Conservation (phyloP, 768 basidiomycete genomes). For the Suillus bovinus region DNA sequence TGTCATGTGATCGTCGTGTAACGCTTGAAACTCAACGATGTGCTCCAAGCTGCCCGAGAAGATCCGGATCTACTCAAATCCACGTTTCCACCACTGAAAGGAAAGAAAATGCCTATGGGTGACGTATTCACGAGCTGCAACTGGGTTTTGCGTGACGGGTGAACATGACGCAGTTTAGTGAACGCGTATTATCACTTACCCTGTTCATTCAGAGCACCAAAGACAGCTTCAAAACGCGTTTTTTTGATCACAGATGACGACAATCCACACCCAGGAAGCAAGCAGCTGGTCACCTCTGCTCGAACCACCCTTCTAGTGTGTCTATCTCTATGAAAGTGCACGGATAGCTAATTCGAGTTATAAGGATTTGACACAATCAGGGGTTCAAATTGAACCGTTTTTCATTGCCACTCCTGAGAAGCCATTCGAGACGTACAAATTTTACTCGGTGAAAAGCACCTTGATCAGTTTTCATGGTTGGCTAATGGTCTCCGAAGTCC, state of each 20-base stretch:
- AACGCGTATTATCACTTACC: slow-evolving; percentile 4
- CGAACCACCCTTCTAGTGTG: slow-evolving; percentile 69
- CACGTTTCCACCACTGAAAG: slow-evolving; percentile 65
- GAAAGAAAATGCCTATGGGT: slow-evolving; percentile 69
- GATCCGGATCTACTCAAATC: slow-evolving; percentile 56
- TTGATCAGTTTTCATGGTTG: not conserved
- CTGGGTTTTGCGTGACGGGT: slow-evolving; percentile 89
- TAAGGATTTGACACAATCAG: slow-evolving; percentile 81
- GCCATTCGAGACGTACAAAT: slow-evolving; percentile 70
- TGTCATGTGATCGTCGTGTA: slow-evolving; percentile 14
- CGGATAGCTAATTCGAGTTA: slow-evolving; percentile 4
- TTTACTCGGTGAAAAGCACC: slow-evolving; percentile 65
- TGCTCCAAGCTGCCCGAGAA: slow-evolving; percentile 57
- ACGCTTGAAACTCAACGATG: slow-evolving; percentile 9
- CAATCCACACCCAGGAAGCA: slow-evolving; percentile 48
- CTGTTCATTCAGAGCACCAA: slow-evolving; percentile 59
- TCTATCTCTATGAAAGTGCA: slow-evolving; percentile 7
- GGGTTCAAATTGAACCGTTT: slow-evolving; percentile 82
- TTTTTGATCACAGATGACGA: slow-evolving; percentile 86
- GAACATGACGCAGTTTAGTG: slow-evolving; percentile 3
- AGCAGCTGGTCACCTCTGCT: slow-evolving; percentile 66
- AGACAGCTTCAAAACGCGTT: slow-evolving; percentile 88
- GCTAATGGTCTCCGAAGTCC: slow-evolving; percentile 40
- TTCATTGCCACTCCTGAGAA: slow-evolving; percentile 75
- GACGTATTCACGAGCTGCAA: slow-evolving; percentile 92